These are phyloP conservation scores for Radiomyces spectabilis DNA, from an alignment of 192 early-diverging fungal species.

Conservation along the genomic window DNA sequence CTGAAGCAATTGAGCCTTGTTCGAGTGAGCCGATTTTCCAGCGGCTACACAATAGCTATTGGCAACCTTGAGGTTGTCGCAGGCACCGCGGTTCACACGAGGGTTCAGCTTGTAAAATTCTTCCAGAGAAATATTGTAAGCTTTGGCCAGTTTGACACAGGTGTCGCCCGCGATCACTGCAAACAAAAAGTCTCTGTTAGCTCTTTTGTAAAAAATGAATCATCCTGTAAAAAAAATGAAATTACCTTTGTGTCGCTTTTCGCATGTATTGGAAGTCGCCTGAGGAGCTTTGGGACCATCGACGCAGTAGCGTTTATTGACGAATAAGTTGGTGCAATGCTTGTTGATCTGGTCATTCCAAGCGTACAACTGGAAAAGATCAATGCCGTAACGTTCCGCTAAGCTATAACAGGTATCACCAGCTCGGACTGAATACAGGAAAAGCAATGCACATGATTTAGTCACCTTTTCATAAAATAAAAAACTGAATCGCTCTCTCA, in stretches of 20 bases:
- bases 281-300: no score
- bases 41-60: neutral
- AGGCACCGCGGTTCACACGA: slow-evolving; percentile 1
- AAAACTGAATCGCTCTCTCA: neutral
- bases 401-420: slow-evolving; percentile 15
- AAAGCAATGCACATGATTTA: neutral
- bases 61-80: slow-evolving; percentile 8
- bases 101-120: slow-evolving; percentile 11
- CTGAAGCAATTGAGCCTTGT: no score
- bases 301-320: slow-evolving; percentile 21
- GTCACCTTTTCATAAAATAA: neutral
- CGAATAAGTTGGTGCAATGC: slow-evolving; percentile 17
- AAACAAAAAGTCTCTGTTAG: neutral
- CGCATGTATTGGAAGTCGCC: neutral
- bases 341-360: slow-evolving; percentile 21
- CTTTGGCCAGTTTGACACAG: slow-evolving; percentile 1
- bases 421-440: slow-evolving; percentile 1
- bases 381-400: slow-evolving; percentile 10
- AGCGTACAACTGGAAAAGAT: slow-evolving; percentile 11
- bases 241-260: neutral
- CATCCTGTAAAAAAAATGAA: neutral
- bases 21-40: no score
- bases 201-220: neutral
- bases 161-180: slow-evolving; percentile 1
- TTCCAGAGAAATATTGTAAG: slow-evolving; percentile 6